Conservation (phyloP, 257 asterid species). For the Nicotiana knightiana region DNA sequence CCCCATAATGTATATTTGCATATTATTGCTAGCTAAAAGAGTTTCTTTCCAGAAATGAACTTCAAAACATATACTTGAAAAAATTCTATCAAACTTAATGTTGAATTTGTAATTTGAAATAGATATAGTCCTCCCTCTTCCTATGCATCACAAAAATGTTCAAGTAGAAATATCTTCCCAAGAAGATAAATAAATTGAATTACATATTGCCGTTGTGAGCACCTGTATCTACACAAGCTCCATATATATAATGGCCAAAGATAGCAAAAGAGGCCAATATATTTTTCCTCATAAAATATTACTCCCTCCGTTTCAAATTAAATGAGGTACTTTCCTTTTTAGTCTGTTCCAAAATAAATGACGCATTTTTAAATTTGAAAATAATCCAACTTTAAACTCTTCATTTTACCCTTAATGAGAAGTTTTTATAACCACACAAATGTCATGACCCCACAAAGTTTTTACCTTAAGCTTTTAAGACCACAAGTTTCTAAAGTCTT, state of each 20-base stretch:
- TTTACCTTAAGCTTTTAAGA: too few species aligned
- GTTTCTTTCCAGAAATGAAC: neutral
- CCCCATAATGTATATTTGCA: neutral
- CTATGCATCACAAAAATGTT: neutral
- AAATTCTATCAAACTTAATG: neutral
- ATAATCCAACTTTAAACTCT: too few species aligned
- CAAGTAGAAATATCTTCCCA: neutral
- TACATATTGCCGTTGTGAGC: too few species aligned
- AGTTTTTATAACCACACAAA: too few species aligned
- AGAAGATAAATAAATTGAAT: neutral
- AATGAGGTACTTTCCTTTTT: too few species aligned
- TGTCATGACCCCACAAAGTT: too few species aligned
- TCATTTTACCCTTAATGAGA: too few species aligned
- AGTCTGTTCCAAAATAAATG: too few species aligned
- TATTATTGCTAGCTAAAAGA: neutral
- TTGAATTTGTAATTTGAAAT: neutral
- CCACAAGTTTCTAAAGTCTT: too few species aligned
- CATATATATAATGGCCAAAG: neutral
- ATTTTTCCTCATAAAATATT: neutral
- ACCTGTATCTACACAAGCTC: too few species aligned
- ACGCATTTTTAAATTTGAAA: too few species aligned
- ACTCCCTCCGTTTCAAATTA: too few species aligned
- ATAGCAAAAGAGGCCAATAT: neutral
- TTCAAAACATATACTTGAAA: neutral
- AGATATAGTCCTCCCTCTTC: neutral